These are phyloP conservation scores for Exophiala mesophila DNA, from an alignment of 2,329 filamentous ascomycete species.

Conservation along the genomic window DNA sequence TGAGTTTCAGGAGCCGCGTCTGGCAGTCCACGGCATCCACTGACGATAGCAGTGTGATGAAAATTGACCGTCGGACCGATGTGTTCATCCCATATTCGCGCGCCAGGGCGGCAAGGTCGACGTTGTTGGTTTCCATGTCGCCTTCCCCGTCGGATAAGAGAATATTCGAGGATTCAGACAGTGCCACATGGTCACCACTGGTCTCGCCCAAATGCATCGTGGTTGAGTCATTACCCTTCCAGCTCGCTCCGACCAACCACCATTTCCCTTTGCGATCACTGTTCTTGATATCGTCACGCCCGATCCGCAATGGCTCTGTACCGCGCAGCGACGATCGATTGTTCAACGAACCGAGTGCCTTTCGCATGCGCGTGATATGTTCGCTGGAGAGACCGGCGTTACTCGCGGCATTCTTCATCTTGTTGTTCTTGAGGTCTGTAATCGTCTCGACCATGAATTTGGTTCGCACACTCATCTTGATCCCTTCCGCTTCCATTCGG, in stretches of 20 bases:
- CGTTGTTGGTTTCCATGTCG: constrained; percentile 38
- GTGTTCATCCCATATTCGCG: constrained; percentile 81
- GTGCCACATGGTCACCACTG: not conserved
- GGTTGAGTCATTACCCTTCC: constrained; percentile 47
- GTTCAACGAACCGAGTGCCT: constrained; percentile 75
- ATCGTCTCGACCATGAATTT: constrained; percentile 98
- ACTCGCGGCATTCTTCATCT: constrained; percentile 67
- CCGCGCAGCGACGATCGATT: constrained; percentile 59
- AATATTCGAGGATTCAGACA: constrained; percentile 1
- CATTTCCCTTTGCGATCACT: constrained; percentile 88
- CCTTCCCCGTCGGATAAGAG: not conserved
- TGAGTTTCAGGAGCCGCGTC: constrained; percentile 71
- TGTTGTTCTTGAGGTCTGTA: constrained; percentile 90
- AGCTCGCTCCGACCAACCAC: constrained; percentile 98
- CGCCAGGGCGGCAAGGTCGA: constrained; percentile 70
- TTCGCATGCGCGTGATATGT: constrained; percentile 83
- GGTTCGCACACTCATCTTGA: constrained; percentile 69
- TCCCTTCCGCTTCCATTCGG: constrained; percentile 59
- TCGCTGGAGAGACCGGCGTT: constrained; percentile 71
- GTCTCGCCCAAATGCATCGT: constrained; percentile 8
- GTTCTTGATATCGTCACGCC: constrained; percentile 74
- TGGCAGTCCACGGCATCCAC: constrained; percentile 80
- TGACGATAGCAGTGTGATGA: constrained; percentile 82
- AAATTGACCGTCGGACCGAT: constrained; percentile 81
- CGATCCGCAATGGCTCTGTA: constrained; percentile 75